phyloP scores from a whole-genome alignment of 148 eudicot genomes.

The Hydrangea macrophylla region DNA sequence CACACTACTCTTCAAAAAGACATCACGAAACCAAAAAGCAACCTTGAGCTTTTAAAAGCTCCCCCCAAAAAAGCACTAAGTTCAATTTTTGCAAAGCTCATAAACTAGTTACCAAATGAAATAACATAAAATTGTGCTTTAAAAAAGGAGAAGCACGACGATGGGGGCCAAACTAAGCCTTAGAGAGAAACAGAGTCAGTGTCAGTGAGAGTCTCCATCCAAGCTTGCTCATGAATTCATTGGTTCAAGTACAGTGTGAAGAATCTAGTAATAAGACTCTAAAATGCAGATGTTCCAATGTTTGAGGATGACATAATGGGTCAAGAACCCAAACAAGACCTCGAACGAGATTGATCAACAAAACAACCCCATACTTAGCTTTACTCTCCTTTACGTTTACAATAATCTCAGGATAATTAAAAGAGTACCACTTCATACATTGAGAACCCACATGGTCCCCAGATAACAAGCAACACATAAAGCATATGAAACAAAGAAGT shows the following conservation, averaged over 20 bases:
- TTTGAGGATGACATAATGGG: neutral
- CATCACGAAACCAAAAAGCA: too few species aligned
- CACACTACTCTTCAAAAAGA: too few species aligned
- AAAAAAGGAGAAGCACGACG: too few species aligned
- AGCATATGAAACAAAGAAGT: too few species aligned
- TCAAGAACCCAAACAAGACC: neutral
- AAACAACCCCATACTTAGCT: neutral
- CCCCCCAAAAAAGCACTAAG: too few species aligned
- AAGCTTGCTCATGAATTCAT: neutral
- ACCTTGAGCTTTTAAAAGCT: too few species aligned
- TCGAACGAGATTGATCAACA: neutral
- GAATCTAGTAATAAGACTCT: constrained; percentile 1
- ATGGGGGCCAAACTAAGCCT: neutral
- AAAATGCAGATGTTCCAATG: neutral
- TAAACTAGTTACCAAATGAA: too few species aligned
- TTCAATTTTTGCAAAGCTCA: too few species aligned
- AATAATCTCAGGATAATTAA: neutral
- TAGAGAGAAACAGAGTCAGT: neutral
- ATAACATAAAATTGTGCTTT: too few species aligned
- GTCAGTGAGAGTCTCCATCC: neutral
- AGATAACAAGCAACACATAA: neutral
- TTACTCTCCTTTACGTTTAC: neutral
- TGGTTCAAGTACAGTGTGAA: neutral
- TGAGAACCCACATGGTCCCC: neutral
- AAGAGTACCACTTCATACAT: neutral